These are phyloP conservation scores for Rhodotorula sp. DNA, from an alignment of 1,284 basidiomycete genomes.

Conservation along the genomic window DNA sequence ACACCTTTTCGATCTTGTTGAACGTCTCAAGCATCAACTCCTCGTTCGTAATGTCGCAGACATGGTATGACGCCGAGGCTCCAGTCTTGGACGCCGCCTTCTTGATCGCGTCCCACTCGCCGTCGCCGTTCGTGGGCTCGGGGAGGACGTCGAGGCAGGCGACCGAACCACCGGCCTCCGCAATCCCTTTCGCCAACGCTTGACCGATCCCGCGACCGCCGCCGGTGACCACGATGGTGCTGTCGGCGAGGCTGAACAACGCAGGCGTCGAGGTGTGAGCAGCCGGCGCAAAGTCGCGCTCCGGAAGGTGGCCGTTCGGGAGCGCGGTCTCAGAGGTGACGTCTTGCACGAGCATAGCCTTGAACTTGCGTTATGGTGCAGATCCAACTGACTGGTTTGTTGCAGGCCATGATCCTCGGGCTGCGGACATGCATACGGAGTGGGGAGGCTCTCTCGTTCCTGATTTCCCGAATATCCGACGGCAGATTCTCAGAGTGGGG, in stretches of 20 bases:
- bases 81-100: neutral
- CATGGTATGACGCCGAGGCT: neutral
- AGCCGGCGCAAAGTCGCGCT: neutral
- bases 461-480: too few species aligned
- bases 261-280: neutral
- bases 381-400: neutral
- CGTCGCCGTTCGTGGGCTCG: neutral
- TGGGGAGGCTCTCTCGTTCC: too few species aligned
- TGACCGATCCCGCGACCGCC: conserved; percentile 1
- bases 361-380: neutral
- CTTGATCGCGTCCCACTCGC: conserved; percentile 5
- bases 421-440: too few species aligned
- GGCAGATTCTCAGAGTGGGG: too few species aligned
- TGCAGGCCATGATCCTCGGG: neutral
- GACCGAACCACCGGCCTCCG: neutral
- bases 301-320: neutral
- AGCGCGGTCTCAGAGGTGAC: neutral
- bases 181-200: neutral
- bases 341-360: neutral
- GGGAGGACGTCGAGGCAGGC: conserved; percentile 3
- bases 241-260: conserved; percentile 1
- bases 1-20: neutral
- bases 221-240: neutral
- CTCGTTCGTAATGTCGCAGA: conserved; percentile 6
- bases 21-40: neutral